phyloP scores from a whole-genome alignment of 148 eudicot genomes.

The Fagopyrum esculentum region DNA sequence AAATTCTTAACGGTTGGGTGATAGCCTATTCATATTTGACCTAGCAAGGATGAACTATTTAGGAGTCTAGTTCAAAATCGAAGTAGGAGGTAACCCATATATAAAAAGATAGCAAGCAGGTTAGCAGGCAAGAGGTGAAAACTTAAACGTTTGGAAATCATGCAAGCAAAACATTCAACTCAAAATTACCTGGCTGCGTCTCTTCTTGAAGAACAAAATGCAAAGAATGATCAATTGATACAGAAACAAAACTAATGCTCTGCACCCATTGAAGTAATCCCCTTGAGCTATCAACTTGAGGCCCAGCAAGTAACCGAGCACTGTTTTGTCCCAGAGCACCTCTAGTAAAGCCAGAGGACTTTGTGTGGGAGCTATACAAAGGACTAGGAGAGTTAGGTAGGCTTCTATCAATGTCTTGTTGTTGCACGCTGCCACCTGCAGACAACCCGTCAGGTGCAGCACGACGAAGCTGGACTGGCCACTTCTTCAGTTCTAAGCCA shows the following conservation, averaged over 20 bases:
- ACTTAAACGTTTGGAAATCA: not conserved
- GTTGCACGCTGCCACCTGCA: constrained; percentile 67
- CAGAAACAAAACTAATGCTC: constrained; percentile 83
- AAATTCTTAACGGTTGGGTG: too few relatives aligned
- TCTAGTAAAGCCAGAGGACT: constrained; percentile 65
- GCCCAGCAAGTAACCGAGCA: constrained; percentile 61
- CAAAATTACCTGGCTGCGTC: constrained; percentile 48
- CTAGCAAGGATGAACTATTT: not conserved
- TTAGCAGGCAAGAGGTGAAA: not conserved
- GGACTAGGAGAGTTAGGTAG: constrained; percentile 74
- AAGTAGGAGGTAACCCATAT: not conserved
- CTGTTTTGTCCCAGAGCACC: constrained; percentile 71
- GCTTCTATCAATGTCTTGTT: constrained; percentile 77
- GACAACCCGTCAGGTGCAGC: constrained; percentile 69
- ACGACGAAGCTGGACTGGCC: constrained; percentile 90
- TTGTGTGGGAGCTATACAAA: constrained; percentile 66
- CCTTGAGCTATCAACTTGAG: constrained; percentile 58
- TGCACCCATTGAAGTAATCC: constrained; percentile 90
- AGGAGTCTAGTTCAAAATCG: not conserved
- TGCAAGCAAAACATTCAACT: not conserved
- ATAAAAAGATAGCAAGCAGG: not conserved
- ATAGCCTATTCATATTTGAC: not conserved
- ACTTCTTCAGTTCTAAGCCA: constrained; percentile 85
- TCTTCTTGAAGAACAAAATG: constrained; percentile 79
- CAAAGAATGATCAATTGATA: constrained; percentile 79